Percentiles rank a stretch among this genome's conserved stretches.
Conservation (phyloP, 768 basidiomycete genomes). For the Pisolithus tinctorius region DNA sequence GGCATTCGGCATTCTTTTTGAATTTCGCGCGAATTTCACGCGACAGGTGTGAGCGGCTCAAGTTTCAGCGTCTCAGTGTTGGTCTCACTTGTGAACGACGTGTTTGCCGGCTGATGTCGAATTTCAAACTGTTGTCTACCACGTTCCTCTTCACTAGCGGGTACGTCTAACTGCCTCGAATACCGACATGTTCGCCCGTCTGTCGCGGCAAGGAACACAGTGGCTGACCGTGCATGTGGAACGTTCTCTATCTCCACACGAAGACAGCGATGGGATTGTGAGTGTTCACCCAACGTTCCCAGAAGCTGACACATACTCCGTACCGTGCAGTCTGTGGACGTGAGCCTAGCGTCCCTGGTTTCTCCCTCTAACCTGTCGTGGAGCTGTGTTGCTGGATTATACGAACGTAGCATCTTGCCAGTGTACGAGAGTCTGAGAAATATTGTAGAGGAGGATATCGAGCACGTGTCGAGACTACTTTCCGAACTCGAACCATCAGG, state of each 20-base stretch:
- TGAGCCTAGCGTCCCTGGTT: slow-evolving; percentile 8
- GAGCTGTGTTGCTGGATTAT: slow-evolving; percentile 23
- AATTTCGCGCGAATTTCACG: no score
- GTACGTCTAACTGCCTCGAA: background rate
- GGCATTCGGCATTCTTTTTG: no score
- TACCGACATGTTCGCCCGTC: slow-evolving; percentile 6
- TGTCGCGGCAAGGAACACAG: slow-evolving; percentile 4
- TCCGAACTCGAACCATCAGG: slow-evolving; percentile 31
- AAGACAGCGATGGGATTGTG: slow-evolving; percentile 7
- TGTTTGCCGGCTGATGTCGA: no score
- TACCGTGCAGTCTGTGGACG: slow-evolving; percentile 7
- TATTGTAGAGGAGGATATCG: slow-evolving; percentile 33
- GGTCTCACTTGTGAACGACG: no score
- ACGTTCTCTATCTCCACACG: background rate
- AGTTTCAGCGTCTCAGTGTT: no score
- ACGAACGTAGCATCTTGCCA: slow-evolving; percentile 25
- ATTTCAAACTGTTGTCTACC: no score
- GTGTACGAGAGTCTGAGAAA: slow-evolving; percentile 30
- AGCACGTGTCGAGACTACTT: slow-evolving; percentile 36
- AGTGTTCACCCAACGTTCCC: background rate
- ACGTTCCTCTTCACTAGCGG: no score
- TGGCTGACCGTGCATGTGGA: slow-evolving; percentile 10
- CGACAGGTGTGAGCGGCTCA: no score
- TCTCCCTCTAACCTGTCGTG: slow-evolving; percentile 15
- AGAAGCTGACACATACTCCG: background rate